A percentile compares a stretch with the other conserved stretches of the same genome.
Conservation (phyloP, 176 grass and related monocot species). For the Oryza glumipatula region DNA sequence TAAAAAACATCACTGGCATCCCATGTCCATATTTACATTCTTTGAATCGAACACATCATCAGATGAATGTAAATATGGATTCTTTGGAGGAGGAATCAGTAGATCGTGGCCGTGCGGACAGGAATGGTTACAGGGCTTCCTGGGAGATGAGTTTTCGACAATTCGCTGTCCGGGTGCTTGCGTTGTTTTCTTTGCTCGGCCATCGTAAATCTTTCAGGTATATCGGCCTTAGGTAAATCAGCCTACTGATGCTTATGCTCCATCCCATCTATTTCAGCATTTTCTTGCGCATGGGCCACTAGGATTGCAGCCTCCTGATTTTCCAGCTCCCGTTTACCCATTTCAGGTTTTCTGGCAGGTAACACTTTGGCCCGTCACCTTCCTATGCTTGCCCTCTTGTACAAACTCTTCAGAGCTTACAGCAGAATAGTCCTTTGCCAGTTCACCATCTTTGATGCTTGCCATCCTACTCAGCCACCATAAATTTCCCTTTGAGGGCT, state of each 20-base stretch:
- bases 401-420: neutral
- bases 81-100: constrained; percentile 30
- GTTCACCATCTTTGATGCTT: constrained; percentile 21
- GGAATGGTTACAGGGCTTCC: constrained; percentile 52
- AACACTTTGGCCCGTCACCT: too few relatives aligned
- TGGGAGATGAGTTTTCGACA: constrained; percentile 36
- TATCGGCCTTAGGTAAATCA: constrained; percentile 8
- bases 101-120: constrained; percentile 17
- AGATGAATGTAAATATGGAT: constrained; percentile 45
- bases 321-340: constrained; percentile 2
- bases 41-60: constrained; percentile 41
- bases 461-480: constrained; percentile 46
- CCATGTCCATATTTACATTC: constrained; percentile 27
- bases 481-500: constrained; percentile 46
- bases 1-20: neutral
- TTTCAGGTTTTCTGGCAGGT: constrained; percentile 14
- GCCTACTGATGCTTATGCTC: constrained; percentile 31
- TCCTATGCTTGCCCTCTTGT: neutral
- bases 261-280: neutral
- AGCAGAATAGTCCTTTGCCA: neutral
- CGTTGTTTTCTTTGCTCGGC: constrained; percentile 23
- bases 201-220: constrained; percentile 25
- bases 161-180: constrained; percentile 31
- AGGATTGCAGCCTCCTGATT: constrained; percentile 9
- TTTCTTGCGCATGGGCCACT: constrained; percentile 27